A percentile compares a stretch with the other conserved stretches of the same genome.
phyloP scores from a whole-genome alignment of 2,329 filamentous ascomycete species.

The Aspergillus tubingensis region DNA sequence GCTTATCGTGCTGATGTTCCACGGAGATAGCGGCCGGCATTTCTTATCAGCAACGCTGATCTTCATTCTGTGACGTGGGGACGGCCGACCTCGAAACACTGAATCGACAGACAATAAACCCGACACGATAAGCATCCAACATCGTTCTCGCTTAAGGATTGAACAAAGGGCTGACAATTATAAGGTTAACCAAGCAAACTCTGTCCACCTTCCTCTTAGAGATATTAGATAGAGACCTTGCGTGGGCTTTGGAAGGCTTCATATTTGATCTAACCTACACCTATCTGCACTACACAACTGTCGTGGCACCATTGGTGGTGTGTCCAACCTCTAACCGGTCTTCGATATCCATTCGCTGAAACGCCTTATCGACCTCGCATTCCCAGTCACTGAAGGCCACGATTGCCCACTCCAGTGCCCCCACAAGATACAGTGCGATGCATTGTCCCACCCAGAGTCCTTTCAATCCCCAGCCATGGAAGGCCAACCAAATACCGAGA shows the following conservation, averaged over 20 bases:
- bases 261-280: constrained; percentile 29
- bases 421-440: constrained; percentile 77
- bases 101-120: too few relatives aligned
- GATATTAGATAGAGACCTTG: constrained; percentile 45
- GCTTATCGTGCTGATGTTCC: neutral
- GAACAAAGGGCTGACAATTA: neutral
- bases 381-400: constrained; percentile 79
- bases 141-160: neutral
- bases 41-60: neutral
- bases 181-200: constrained; percentile 7
- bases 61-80: neutral
- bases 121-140: too few relatives aligned
- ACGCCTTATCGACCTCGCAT: constrained; percentile 68
- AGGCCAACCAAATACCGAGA: constrained; percentile 79
- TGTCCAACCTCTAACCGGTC: constrained; percentile 27
- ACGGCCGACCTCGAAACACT: neutral
- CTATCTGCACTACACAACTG: neutral
- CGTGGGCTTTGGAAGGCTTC: neutral
- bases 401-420: constrained; percentile 74
- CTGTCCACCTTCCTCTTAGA: constrained; percentile 36
- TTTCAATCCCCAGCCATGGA: constrained; percentile 78
- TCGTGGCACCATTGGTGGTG: constrained; percentile 11
- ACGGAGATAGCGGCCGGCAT: neutral
- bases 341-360: constrained; percentile 66
- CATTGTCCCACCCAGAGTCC: constrained; percentile 85